Percentiles rank a stretch among this genome's conserved stretches.
These are phyloP conservation scores for Penicillium atrosanguineum DNA, from an alignment of 495 filamentous ascomycete genomes.

Conservation along the genomic window DNA sequence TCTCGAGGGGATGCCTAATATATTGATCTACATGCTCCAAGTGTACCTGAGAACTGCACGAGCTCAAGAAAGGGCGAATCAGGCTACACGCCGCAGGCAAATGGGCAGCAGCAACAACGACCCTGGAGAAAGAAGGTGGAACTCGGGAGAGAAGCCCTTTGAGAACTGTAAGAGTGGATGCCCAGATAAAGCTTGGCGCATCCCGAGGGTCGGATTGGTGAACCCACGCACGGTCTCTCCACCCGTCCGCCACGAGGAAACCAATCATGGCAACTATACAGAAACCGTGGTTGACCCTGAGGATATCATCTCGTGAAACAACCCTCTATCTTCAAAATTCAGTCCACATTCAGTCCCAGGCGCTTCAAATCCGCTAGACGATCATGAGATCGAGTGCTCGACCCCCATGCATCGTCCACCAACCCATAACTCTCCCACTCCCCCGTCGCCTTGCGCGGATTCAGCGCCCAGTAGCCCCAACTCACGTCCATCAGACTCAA, in stretches of 20 bases:
- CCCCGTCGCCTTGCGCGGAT: conserved; percentile 55
- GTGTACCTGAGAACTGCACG: background rate
- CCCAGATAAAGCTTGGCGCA: conserved; percentile 16
- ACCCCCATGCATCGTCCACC: conserved; percentile 55
- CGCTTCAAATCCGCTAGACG: conserved; percentile 54
- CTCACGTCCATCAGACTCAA: conserved; percentile 53
- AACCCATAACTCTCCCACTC: conserved; percentile 54
- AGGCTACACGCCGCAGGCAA: background rate
- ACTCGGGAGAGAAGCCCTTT: too few relatives aligned
- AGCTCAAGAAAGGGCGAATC: background rate
- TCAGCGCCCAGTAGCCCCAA: conserved; percentile 65
- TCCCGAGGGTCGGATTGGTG: background rate
- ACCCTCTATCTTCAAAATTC: background rate
- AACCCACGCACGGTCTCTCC: background rate
- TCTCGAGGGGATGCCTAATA: background rate
- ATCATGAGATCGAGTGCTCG: conserved; percentile 48
- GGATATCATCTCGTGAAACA: background rate
- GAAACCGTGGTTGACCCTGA: conserved; percentile 8
- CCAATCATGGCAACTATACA: background rate
- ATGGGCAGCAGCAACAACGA: background rate
- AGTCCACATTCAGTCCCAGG: conserved; percentile 33
- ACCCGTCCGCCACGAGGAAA: background rate
- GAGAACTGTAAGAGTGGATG: background rate
- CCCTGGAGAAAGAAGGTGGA: background rate
- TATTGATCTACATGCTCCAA: background rate